phyloP scores from a whole-genome alignment of 2,329 filamentous ascomycete species.

The Trichoderma sp. region DNA sequence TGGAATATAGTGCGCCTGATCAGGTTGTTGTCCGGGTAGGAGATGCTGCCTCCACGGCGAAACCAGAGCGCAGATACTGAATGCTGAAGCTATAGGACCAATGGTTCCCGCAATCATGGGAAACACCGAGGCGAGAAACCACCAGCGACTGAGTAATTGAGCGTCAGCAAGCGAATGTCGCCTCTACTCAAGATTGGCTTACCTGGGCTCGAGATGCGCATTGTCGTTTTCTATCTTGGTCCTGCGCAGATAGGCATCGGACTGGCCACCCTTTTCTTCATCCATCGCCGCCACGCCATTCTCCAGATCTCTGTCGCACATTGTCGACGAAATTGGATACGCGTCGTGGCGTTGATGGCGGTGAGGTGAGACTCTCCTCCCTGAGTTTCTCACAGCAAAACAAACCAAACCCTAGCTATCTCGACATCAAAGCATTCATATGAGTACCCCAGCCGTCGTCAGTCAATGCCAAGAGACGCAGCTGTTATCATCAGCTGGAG shows the following conservation, averaged over 20 bases:
- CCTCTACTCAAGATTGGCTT: neutral
- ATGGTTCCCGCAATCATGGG: slow-evolving; percentile 82
- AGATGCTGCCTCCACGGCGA: slow-evolving; percentile 58
- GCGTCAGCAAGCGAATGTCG: neutral
- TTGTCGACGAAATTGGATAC: neutral
- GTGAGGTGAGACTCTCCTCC: neutral
- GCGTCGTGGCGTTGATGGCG: neutral
- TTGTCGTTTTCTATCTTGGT: slow-evolving; percentile 14
- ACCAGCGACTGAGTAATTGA: slow-evolving; percentile 45
- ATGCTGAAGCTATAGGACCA: slow-evolving; percentile 82
- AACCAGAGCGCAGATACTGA: slow-evolving; percentile 79
- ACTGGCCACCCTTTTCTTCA: neutral
- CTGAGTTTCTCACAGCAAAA: neutral
- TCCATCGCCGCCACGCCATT: neutral
- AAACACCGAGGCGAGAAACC: slow-evolving; percentile 65
- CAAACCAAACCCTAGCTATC: neutral
- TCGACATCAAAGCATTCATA: neutral
- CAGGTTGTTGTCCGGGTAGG: neutral
- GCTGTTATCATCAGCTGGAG: neutral
- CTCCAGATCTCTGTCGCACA: neutral
- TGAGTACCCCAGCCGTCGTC: neutral
- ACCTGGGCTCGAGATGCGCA: slow-evolving; percentile 11
- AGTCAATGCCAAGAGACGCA: neutral
- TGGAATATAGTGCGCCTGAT: neutral
- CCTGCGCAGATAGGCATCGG: neutral